phyloP scores from a whole-genome alignment of 306 rosid genomes.

The Comarum palustre region DNA sequence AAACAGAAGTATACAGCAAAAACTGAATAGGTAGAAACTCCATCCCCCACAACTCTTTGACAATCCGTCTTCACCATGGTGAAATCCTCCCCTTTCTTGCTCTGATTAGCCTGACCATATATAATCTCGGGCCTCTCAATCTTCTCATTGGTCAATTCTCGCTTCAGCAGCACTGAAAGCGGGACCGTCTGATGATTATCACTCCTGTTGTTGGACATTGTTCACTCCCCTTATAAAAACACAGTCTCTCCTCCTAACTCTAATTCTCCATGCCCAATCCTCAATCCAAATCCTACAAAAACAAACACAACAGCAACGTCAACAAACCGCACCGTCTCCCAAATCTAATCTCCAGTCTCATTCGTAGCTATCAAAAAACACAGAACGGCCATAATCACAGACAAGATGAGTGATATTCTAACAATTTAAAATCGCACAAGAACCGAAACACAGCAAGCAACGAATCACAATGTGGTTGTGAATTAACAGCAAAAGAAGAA shows the following conservation, averaged over 20 bases:
- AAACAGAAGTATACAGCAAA: constrained; percentile 58
- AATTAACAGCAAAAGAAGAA: neutral
- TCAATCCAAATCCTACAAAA: constrained; percentile 36
- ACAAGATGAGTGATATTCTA: neutral
- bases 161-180: constrained; percentile 84
- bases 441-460: neutral
- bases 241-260: constrained; percentile 23
- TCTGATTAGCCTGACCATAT: constrained; percentile 83
- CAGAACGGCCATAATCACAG: constrained; percentile 8
- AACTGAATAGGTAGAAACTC: constrained; percentile 83
- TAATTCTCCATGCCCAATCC: constrained; percentile 33
- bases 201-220: constrained; percentile 63
- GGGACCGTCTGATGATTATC: constrained; percentile 79
- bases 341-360: constrained; percentile 12
- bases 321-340: constrained; percentile 11
- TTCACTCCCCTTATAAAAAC: constrained; percentile 18
- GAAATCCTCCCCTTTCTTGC: constrained; percentile 96
- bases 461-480: constrained; percentile 1
- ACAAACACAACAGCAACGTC: neutral
- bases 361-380: neutral
- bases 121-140: constrained; percentile 83
- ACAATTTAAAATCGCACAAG: neutral
- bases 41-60: constrained; percentile 92
- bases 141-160: constrained; percentile 85
- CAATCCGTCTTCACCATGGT: constrained; percentile 75